Percentiles rank a stretch among this genome's conserved stretches.
phyloP scores from a whole-genome alignment of 768 basidiomycete species.

The Pleurotus platypus region DNA sequence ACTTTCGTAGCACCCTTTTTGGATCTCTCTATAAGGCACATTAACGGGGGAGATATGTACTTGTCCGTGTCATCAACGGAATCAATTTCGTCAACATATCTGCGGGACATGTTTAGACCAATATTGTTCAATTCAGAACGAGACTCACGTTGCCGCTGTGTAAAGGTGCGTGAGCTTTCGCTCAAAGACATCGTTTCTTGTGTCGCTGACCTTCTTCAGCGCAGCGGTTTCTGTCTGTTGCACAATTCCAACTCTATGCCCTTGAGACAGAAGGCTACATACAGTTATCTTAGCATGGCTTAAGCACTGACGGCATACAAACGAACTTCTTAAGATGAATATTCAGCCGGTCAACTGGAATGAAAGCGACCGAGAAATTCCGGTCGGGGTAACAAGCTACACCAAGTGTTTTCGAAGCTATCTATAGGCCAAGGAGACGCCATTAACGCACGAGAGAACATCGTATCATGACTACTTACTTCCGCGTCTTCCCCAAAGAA shows the following conservation, averaged over 20 bases:
- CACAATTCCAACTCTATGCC: conserved; percentile 81
- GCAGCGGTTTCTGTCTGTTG: conserved; percentile 86
- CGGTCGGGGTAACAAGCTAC: conserved; percentile 70
- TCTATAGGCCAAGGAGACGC: conserved; percentile 30
- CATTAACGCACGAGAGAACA: background rate
- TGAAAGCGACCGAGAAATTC: conserved; percentile 72
- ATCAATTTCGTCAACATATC: conserved; percentile 80
- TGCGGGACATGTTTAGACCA: conserved; percentile 22
- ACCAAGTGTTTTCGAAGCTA: conserved; percentile 73
- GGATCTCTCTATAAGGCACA: conserved; percentile 72
- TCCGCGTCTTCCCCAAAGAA: conserved; percentile 86
- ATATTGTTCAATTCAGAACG: conserved; percentile 3
- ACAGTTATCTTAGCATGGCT: background rate
- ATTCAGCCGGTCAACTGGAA: conserved; percentile 65
- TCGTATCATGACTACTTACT: conserved; percentile 29
- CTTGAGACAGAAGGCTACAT: conserved; percentile 65
- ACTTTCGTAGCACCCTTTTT: conserved; percentile 12
- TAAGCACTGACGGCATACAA: background rate
- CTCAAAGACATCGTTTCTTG: conserved; percentile 68
- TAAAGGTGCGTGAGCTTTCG: conserved; percentile 76
- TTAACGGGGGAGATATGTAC: conserved; percentile 56
- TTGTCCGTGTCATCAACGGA: conserved; percentile 61
- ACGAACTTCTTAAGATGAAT: conserved; percentile 74
- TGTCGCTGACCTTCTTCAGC: conserved; percentile 79
- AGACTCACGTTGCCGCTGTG: conserved; percentile 80